These are phyloP conservation scores for Coffea canephora DNA, from an alignment of 257 asterid species.

Conservation along the genomic window DNA sequence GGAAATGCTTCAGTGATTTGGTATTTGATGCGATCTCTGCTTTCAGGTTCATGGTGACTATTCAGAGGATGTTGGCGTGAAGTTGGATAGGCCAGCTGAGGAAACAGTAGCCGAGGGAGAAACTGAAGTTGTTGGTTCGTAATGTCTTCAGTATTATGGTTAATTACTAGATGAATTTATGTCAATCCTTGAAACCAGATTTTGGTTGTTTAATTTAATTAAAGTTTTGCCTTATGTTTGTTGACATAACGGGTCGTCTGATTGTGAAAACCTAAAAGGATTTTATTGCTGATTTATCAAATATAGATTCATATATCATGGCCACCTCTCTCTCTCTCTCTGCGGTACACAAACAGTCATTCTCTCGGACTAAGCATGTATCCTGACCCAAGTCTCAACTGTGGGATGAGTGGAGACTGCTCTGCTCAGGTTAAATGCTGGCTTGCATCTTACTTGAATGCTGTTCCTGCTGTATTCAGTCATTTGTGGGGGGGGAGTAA, in stretches of 20 bases:
- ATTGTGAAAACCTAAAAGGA: not conserved
- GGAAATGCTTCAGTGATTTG: not conserved
- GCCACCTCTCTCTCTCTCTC: not conserved
- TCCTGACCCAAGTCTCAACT: too few species aligned
- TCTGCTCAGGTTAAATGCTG: not conserved
- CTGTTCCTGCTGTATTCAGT: not conserved
- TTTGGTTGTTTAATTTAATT: not conserved
- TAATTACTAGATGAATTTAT: not conserved
- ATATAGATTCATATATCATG: not conserved
- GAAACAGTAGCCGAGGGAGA: slow-evolving; percentile 35
- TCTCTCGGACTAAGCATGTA: not conserved
- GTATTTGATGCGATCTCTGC: not conserved
- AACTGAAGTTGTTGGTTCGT: slow-evolving; percentile 45
- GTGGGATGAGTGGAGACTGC: not conserved
- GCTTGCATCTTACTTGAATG: not conserved
- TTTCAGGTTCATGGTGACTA: slow-evolving; percentile 38
- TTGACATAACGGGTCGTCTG: not conserved
- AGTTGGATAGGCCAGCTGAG: slow-evolving; percentile 45
- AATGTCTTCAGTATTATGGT: not conserved
- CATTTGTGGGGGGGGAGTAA: not conserved
- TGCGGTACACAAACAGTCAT: too few species aligned
- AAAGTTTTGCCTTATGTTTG: not conserved
- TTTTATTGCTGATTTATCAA: not conserved
- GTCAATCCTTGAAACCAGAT: not conserved
- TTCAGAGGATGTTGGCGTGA: slow-evolving; percentile 39